phyloP scores from a whole-genome alignment of 129 eudicot genomes.

The Heracleum sosnowskyi region DNA sequence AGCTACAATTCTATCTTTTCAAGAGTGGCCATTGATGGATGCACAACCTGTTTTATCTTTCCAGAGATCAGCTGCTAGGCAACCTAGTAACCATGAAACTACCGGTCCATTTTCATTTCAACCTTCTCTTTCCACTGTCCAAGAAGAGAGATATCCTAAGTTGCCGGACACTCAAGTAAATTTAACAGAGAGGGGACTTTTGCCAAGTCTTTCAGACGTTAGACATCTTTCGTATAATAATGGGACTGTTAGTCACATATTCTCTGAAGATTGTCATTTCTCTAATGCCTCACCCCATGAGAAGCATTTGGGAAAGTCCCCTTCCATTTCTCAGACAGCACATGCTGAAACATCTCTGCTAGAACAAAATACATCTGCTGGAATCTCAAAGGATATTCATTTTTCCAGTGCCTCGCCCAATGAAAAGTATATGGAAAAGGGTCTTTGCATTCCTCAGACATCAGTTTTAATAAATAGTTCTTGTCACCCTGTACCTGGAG shows the following conservation, averaged over 20 bases:
- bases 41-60: conserved; percentile 55
- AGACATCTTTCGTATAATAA: conserved; percentile 43
- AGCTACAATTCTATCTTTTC: conserved; percentile 1
- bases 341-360: conserved; percentile 25
- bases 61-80: conserved; percentile 54
- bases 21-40: conserved; percentile 41
- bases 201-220: conserved; percentile 24
- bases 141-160: conserved; percentile 47
- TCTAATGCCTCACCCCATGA: conserved; percentile 43
- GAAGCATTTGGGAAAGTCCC: conserved; percentile 38
- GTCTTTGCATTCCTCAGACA: conserved; percentile 48
- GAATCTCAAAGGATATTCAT: conserved; percentile 57
- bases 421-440: conserved; percentile 40
- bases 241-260: conserved; percentile 60
- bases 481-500: conserved; percentile 35
- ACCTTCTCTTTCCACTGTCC: conserved; percentile 29
- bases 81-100: conserved; percentile 36
- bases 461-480: conserved; percentile 16
- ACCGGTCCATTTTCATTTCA: conserved; percentile 39
- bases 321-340: conserved; percentile 48
- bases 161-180: conserved; percentile 27
- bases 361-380: conserved; percentile 11
- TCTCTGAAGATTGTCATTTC: conserved; percentile 63
- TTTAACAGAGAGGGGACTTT: conserved; percentile 26
- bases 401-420: conserved; percentile 41